Evolutionary conservation across 129 eudicot genomes (phyloP).

Genomic region (Artemisia argyi): DNA sequence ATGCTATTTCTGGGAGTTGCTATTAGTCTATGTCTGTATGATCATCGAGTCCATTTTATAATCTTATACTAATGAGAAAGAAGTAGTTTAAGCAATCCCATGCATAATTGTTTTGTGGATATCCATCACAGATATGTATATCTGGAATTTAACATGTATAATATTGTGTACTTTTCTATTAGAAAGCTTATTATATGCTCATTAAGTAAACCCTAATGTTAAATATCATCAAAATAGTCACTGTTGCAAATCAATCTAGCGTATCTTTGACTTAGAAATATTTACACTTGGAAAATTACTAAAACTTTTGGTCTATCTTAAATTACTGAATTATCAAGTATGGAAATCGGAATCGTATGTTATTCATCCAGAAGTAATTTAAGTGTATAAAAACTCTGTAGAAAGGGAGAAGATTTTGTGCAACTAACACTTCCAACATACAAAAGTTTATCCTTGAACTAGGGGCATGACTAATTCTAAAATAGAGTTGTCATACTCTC

Average conservation of each 20-base stretch:
- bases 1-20: slow-evolving; percentile 19
- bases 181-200: not conserved
- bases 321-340: not conserved
- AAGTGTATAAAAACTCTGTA: no score
- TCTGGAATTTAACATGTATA: not conserved
- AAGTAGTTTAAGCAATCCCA: slow-evolving; percentile 10
- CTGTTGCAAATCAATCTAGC: not conserved
- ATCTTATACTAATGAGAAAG: slow-evolving; percentile 11
- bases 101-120: slow-evolving; percentile 1
- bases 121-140: slow-evolving; percentile 13
- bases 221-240: not conserved
- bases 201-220: not conserved
- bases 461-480: no score
- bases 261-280: not conserved
- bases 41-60: slow-evolving; percentile 15
- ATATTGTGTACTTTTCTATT: not conserved
- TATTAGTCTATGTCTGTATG: slow-evolving; percentile 31
- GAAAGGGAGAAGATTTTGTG: no score
- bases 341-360: no score
- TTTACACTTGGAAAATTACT: not conserved
- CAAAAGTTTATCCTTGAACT: no score
- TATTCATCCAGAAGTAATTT: no score
- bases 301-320: not conserved
- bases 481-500: no score
- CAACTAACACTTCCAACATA: no score